Conservation (phyloP, 768 basidiomycete genomes). For the Hortiboletus campestris region DNA sequence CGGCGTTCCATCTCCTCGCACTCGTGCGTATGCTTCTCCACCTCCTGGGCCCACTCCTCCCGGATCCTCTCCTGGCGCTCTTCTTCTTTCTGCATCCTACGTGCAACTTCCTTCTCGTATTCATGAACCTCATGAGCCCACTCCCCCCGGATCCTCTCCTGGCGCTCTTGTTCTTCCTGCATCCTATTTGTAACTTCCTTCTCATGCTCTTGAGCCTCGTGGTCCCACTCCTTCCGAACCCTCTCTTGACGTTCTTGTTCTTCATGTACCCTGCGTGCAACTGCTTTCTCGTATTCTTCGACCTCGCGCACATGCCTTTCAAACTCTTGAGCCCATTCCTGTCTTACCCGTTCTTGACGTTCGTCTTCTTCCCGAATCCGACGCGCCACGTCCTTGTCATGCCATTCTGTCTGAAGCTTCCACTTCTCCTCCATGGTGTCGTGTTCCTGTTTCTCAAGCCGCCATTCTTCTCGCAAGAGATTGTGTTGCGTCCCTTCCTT, state of each 20-base stretch:
- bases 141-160: background rate
- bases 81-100: constrained; percentile 1
- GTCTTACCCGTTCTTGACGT: constrained; percentile 5
- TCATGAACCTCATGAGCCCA: constrained; percentile 6
- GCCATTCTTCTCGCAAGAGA: constrained; percentile 3
- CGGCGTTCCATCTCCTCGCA: constrained; percentile 10
- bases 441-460: constrained; percentile 5
- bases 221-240: constrained; percentile 3
- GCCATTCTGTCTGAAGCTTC: constrained; percentile 11
- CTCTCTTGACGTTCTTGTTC: constrained; percentile 6
- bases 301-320: background rate
- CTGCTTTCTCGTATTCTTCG: constrained; percentile 1
- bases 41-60: constrained; percentile 5
- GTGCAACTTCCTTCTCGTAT: background rate
- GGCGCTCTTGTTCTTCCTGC: constrained; percentile 6
- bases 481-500: background rate
- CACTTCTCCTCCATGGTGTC: background rate
- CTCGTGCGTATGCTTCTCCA: constrained; percentile 1
- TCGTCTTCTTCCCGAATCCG: constrained; percentile 3
- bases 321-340: constrained; percentile 5
- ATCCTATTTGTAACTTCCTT: background rate
- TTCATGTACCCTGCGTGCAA: background rate
- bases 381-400: constrained; percentile 8
- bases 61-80: constrained; percentile 1
- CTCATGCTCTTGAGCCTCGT: constrained; percentile 1